phyloP scores from a whole-genome alignment of 768 basidiomycete genomes.

The Tricholoma furcatifolium region DNA sequence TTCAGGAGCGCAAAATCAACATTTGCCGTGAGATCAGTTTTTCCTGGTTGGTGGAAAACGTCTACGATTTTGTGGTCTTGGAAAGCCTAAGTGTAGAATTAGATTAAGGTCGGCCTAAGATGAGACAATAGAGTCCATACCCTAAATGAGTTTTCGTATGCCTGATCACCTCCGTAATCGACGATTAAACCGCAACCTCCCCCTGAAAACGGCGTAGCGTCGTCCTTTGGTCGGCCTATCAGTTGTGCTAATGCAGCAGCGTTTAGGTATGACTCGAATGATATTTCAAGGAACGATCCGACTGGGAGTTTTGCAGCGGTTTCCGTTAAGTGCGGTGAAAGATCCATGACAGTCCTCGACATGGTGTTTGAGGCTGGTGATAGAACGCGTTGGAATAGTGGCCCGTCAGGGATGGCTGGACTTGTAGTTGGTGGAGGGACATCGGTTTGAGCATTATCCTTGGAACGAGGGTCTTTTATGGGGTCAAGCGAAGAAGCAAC shows the following conservation, averaged over 20 bases:
- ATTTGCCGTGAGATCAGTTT: slow-evolving; percentile 93
- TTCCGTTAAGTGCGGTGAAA: slow-evolving; percentile 51
- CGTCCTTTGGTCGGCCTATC: slow-evolving; percentile 26
- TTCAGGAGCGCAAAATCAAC: slow-evolving; percentile 91
- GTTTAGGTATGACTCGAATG: slow-evolving; percentile 64
- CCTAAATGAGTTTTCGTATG: slow-evolving; percentile 73
- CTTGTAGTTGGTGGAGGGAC: background rate
- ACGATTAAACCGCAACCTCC: slow-evolving; percentile 73
- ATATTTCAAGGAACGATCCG: slow-evolving; percentile 81
- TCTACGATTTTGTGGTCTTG: slow-evolving; percentile 83
- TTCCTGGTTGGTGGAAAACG: slow-evolving; percentile 80
- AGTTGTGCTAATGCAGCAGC: slow-evolving; percentile 70
- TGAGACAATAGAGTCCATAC: slow-evolving; percentile 37
- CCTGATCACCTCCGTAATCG: slow-evolving; percentile 83
- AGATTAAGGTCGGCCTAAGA: background rate
- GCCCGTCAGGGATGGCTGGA: slow-evolving; percentile 18
- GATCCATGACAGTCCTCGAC: slow-evolving; percentile 55
- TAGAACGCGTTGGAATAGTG: slow-evolving; percentile 63
- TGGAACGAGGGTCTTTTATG: slow-evolving; percentile 15
- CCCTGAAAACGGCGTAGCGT: slow-evolving; percentile 13
- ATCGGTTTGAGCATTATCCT: background rate
- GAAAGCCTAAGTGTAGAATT: slow-evolving; percentile 65
- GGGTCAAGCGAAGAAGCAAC: slow-evolving; percentile 45
- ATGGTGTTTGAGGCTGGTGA: slow-evolving; percentile 51
- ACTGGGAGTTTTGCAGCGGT: slow-evolving; percentile 59